Base-by-base conservation (phyloP, 176 grass and related monocot species). In the Areca catechu region DNA sequence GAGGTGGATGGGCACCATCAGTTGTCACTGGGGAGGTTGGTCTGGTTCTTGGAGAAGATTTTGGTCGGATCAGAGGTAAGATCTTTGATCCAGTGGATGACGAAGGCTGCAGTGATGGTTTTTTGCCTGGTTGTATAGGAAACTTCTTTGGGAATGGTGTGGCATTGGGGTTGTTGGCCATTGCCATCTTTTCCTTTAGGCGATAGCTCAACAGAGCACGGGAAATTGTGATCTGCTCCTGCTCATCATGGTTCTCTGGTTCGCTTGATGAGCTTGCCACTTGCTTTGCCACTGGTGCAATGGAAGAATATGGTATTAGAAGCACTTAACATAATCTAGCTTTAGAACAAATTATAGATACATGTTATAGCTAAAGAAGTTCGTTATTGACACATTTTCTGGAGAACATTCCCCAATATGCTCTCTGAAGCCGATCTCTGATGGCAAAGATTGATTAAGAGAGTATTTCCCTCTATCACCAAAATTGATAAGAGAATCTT, bases 161-260 rank as follows among this genome's bases (percentile, higher is more conserved):
- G 52, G 79, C 84, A 57, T 85, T 61, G 12, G 88, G 94, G 73
- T 99, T 89, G 61, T 82, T 77, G 17, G 76, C 88, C 94, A 93
- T 98, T 3, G 94, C 84, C 50, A 89, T 93, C 67, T 83, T 98
- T 53, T 93, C 88, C 71, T 98, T 79, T 16, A 86, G 62, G 49
- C 94, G 87, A 22, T 99, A 99, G 43, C 80, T 92, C 29, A 99
- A 81, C 28, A 99, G 82, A 66, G 94, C 94, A 63, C 94, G 78
- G 48, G 94, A 84, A 66, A 99, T 99, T 49, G 81, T 81, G 23
- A 98, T 93, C 77, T 93, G 94, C 56, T 98, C 94, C 79, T 85
- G 84, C 73, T 93, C 94, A 24, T 98, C 94, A 62, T 77, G 92
- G 73, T 80, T 93, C 59, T 85, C 86, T 7, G 75, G 79, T 76